These are phyloP conservation scores for Neurospora africana DNA, from an alignment of 495 filamentous ascomycete genomes.

Conservation along the genomic window DNA sequence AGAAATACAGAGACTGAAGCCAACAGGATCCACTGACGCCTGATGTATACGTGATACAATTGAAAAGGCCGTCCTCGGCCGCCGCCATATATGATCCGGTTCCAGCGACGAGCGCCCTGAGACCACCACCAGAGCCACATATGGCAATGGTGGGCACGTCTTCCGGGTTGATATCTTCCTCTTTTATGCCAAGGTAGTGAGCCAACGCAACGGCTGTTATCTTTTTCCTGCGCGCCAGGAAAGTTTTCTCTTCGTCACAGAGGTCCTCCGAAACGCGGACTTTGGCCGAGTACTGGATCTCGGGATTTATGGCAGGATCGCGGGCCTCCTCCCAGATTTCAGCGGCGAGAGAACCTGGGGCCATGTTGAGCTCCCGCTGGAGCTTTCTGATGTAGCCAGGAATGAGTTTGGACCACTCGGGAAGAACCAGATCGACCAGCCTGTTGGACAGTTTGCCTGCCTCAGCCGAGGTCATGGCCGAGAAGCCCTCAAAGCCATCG, in stretches of 20 bases:
- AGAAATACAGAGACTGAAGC: conserved; percentile 83
- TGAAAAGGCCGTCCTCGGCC: conserved; percentile 76
- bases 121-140: conserved; percentile 84
- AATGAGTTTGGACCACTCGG: conserved; percentile 69
- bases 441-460: conserved; percentile 53
- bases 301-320: conserved; percentile 71
- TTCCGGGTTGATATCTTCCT: conserved; percentile 74
- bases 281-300: conserved; percentile 65
- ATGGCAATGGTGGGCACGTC: conserved; percentile 89
- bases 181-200: conserved; percentile 65
- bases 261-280: conserved; percentile 78
- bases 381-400: conserved; percentile 75
- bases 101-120: conserved; percentile 82
- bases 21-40: conserved; percentile 94
- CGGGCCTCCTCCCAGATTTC: conserved; percentile 90
- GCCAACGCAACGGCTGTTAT: conserved; percentile 63
- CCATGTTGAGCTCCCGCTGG: conserved; percentile 76
- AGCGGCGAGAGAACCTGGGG: conserved; percentile 74
- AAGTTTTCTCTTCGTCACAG: conserved; percentile 71
- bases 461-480: conserved; percentile 39
- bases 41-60: conserved; percentile 88
- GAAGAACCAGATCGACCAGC: conserved; percentile 59
- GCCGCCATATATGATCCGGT: conserved; percentile 72
- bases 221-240: conserved; percentile 51
- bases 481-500: conserved; percentile 47